Evolutionary conservation across 306 rosid genomes (phyloP).

Genomic region (Prunus fruticosa): DNA sequence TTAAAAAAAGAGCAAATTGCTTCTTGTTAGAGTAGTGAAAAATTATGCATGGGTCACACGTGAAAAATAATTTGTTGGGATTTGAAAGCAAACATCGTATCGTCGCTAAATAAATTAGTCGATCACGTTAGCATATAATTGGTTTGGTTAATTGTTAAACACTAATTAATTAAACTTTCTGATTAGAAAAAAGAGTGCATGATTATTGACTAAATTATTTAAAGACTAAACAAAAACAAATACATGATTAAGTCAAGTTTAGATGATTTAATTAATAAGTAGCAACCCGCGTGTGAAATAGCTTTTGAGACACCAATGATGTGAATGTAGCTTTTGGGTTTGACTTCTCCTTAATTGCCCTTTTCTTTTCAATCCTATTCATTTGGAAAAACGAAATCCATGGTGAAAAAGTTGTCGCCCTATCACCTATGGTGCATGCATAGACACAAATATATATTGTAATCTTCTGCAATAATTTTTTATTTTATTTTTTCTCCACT

Average conservation of each 20-base stretch:
- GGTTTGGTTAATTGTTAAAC: neutral
- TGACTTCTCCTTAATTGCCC: conserved; percentile 3
- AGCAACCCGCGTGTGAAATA: conserved; percentile 2
- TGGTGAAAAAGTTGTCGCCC: neutral
- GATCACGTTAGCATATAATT: neutral
- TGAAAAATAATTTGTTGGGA: conserved; percentile 21
- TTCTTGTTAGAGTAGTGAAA: neutral
- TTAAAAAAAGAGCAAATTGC: neutral
- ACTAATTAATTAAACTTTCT: neutral
- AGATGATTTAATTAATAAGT: neutral
- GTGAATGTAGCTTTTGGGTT: conserved; percentile 2
- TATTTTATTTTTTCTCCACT: neutral
- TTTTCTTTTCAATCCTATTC: neutral
- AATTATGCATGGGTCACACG: conserved; percentile 26
- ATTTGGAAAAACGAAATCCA: neutral
- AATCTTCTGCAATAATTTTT: neutral
- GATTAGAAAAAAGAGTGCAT: neutral
- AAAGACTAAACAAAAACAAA: neutral
- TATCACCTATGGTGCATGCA: neutral
- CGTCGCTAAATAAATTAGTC: conserved; percentile 5
- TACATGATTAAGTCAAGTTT: neutral
- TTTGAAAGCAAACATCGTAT: conserved; percentile 1
- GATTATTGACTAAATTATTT: neutral
- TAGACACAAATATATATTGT: neutral
- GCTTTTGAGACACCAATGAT: conserved; percentile 7